Base-by-base conservation (phyloP, 305 asterid genomes). In the Solanum hybrid region DNA sequence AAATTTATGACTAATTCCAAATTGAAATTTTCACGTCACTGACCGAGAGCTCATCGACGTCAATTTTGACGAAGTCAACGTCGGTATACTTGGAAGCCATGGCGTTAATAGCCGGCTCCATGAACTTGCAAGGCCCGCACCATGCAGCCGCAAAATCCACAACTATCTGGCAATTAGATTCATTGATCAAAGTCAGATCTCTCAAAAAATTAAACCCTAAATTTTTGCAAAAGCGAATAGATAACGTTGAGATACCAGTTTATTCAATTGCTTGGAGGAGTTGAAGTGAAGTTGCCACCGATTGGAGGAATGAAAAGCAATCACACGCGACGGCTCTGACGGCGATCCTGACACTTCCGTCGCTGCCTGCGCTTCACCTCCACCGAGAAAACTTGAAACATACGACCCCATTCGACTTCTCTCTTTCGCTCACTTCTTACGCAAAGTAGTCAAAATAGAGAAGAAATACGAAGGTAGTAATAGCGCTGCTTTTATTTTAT, bases 111-210 rank as follows among this genome's bases (percentile, higher is more conserved):
- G 90, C 90, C n/a, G 99, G 99, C 89, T 93, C 98, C 89, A 96
- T 95, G 89, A 96, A 88, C 92, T 91, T 97, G 97, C 98, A 96
- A 61, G 99, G 99, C 3, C 99, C 99, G 75, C 99, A 97, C 99
- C 99, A 97, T 9, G 97, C 36, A 14, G 99, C 99, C 29, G 99
- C 91, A 34, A 97, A 97, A 95, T 96, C 99, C 42, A 97, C 94
- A 91, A 96, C 99, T 91, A 96, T 90, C 99, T 97, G 85, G 42
- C 12, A 76, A 51, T 77, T 8, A 88, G 46, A 35, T 42, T 77
- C 61, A 29, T n/a, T 24, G 35, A 78, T 34, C 33, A 40, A 87
- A 40, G 20, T 87, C 40, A 64, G 86, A 90, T 87, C 82, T 61
- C 67, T 33, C 24, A 12, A 22, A 84, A 64, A 37, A 20, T 7